Percentiles rank a stretch among this genome's conserved stretches.
Evolutionary conservation across 2,329 filamentous ascomycete genomes (phyloP).

Genomic region (Canariomyces notabilis): DNA sequence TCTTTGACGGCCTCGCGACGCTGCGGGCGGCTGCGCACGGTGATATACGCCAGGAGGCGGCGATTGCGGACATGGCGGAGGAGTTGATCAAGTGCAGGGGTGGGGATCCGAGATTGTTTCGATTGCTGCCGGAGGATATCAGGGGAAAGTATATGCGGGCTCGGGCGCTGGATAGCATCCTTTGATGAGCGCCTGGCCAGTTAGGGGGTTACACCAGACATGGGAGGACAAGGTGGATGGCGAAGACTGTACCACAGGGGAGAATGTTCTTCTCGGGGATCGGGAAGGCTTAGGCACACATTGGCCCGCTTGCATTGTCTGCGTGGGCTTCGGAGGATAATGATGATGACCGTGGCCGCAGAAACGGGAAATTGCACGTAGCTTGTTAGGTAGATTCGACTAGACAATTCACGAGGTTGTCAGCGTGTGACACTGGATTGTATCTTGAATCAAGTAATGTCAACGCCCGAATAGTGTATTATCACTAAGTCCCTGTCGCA

Average conservation of each 20-base stretch:
- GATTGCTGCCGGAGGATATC: constrained; percentile 66
- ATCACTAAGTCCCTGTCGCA: no score
- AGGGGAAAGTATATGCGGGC: constrained; percentile 58
- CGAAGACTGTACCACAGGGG: background rate
- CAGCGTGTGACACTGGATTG: background rate
- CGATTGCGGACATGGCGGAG: constrained; percentile 75
- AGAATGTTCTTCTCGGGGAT: background rate
- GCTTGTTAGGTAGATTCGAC: background rate
- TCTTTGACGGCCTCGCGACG: constrained; percentile 53
- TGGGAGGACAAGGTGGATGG: background rate
- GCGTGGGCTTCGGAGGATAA: background rate
- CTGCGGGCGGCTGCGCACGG: constrained; percentile 53
- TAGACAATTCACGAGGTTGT: background rate
- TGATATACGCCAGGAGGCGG: constrained; percentile 57
- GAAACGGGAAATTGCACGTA: background rate
- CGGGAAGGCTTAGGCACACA: no score
- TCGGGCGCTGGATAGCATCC: constrained; percentile 21
- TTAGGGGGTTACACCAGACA: no score
- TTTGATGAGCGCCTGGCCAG: constrained; percentile 9
- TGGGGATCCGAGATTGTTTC: constrained; percentile 45
- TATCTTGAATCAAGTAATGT: no score
- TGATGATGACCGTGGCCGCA: background rate
- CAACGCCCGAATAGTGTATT: no score
- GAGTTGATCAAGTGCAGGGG: constrained; percentile 61
- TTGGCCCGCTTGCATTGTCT: no score